Evolutionary conservation across 345 rosid species (phyloP).

Genomic region (Gossypium longicalyx): DNA sequence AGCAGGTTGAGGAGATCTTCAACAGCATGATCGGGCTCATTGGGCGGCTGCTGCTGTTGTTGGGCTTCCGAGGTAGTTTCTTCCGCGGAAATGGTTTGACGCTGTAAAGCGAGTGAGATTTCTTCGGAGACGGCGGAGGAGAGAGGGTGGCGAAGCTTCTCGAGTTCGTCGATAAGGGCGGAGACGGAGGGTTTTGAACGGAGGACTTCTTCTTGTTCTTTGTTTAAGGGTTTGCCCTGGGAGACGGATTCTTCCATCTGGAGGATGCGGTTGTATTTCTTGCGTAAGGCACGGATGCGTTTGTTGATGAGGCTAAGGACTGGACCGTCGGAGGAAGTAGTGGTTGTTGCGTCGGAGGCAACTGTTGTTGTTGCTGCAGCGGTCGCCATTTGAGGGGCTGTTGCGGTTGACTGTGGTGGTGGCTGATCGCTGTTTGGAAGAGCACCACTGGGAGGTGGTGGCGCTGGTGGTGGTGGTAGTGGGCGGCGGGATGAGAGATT

Average conservation of each 20-base stretch:
- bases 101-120: constrained; percentile 41
- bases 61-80: constrained; percentile 16
- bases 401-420: background rate
- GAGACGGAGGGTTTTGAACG: constrained; percentile 68
- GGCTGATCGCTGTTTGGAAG: background rate
- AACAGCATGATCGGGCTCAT: constrained; percentile 24
- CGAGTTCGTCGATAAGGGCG: constrained; percentile 78
- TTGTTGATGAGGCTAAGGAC: constrained; percentile 77
- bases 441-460: constrained; percentile 17
- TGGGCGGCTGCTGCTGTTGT: constrained; percentile 1
- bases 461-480: constrained; percentile 9
- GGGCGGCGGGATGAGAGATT: constrained; percentile 10
- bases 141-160: constrained; percentile 74
- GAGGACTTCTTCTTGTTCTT: constrained; percentile 83
- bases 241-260: constrained; percentile 79
- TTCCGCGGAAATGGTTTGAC: constrained; percentile 10
- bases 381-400: constrained; percentile 18
- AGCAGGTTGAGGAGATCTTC: constrained; percentile 73
- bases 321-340: constrained; percentile 60
- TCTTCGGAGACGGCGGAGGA: constrained; percentile 67
- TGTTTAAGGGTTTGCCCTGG: constrained; percentile 75
- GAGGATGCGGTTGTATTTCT: constrained; percentile 70
- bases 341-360: constrained; percentile 42
- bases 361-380: constrained; percentile 27
- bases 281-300: constrained; percentile 87